Base-by-base conservation (phyloP, 2,329 filamentous ascomycete species). In the Fusarium subtropicale region DNA sequence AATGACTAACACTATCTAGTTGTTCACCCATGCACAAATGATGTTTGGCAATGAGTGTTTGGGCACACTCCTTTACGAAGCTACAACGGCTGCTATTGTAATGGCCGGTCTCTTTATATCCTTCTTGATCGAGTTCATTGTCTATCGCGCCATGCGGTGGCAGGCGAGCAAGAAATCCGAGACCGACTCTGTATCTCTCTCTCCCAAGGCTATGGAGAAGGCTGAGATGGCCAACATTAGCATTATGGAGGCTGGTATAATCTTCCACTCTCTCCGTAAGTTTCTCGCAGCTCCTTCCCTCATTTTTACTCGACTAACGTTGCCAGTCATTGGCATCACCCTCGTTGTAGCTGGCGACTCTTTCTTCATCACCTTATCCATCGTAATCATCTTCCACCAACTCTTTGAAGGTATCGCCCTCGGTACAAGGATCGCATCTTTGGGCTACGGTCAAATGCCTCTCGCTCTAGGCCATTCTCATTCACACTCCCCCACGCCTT, bases 391-490 rank as follows among this genome's bases (percentile, higher is more conserved):
- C 60, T 93, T 93, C 80, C 91, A 93, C 74, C 91, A 93, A 74
- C 87, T 92, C 80, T 92, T 94, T 72, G 91, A 93, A 74, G 91
- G 92, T 13, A 83, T 94, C 47, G 91, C 91, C 0, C 87, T 94
- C 0, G 91, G 91, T 7, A 88, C 88, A 3, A 87, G 90, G 12
- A 92, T 93, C 69, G 89, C 90, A 5, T 83, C 85, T 0, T 81
- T 92, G 0, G 84, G 82, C 20, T 77, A 76, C 3, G 58, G 56
- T 9, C 47, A 60, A 6, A 61, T 69, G n/a, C 60, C 66, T 13
- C 55, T 73, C 10, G 45, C 74, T 51, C 28, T 73, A 34, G 36
- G 68, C 12, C 65, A 71, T 34, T 34, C 56, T 0, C 69, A 75
- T 44, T 58, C 62, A 0, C 71, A 74, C 46, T 44, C 65, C 33